Evolutionary conservation across 139 green algal genomes (phyloP).

Genomic region (Picochlorum sp.): DNA sequence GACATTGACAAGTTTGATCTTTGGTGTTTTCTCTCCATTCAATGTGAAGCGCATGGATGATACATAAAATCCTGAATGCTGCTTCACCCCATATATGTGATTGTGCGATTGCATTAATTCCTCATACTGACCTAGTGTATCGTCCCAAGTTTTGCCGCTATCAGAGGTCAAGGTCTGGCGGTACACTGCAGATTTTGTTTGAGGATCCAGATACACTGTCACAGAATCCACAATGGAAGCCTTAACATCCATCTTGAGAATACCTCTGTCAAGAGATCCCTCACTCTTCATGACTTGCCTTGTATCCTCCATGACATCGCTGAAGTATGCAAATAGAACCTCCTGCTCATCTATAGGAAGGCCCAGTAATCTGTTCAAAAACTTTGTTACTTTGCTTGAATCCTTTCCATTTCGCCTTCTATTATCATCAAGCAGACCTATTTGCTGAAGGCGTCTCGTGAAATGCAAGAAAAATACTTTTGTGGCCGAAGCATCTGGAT

Average conservation of each 20-base stretch:
- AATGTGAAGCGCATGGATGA: too few relatives aligned
- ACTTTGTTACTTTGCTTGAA: slow-evolving; percentile 21
- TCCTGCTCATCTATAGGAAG: slow-evolving; percentile 55
- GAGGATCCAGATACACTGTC: too few relatives aligned
- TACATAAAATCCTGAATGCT: too few relatives aligned
- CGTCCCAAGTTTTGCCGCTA: too few relatives aligned
- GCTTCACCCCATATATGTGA: too few relatives aligned
- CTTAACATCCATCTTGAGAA: slow-evolving; percentile 23
- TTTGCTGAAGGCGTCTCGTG: too few relatives aligned
- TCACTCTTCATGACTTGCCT: slow-evolving; percentile 31
- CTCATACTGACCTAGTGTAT: too few relatives aligned
- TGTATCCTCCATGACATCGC: slow-evolving; percentile 34
- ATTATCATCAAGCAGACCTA: slow-evolving; percentile 1
- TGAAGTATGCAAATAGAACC: slow-evolving; percentile 48
- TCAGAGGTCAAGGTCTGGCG: too few relatives aligned
- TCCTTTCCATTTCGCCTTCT: not conserved
- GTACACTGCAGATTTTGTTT: too few relatives aligned
- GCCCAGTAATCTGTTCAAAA: slow-evolving; percentile 71
- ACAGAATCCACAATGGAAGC: not conserved
- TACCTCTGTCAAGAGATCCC: slow-evolving; percentile 40
- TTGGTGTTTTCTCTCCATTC: too few relatives aligned
- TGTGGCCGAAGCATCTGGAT: not conserved
- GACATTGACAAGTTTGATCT: too few relatives aligned
- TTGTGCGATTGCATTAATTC: too few relatives aligned
- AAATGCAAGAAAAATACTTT: not conserved